These are phyloP conservation scores for Parathielavia hyrcaniae DNA, from an alignment of 495 filamentous ascomycete genomes.

Conservation along the genomic window DNA sequence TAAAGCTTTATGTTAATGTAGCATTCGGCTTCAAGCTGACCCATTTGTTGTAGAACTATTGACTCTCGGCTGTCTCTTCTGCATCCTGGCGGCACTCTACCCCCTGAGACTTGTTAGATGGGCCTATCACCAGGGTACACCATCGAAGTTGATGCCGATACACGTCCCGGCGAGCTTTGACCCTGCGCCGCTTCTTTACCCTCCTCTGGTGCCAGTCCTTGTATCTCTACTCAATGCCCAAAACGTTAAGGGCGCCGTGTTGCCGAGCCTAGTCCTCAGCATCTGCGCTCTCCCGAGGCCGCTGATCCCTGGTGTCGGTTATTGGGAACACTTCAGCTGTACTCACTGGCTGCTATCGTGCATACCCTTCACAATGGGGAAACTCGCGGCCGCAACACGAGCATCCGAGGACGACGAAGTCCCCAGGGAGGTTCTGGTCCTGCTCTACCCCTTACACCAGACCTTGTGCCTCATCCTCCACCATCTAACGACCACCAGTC, in stretches of 20 bases:
- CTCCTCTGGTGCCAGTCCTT: slow-evolving; percentile 64
- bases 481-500: slow-evolving; percentile 77
- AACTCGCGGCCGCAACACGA: slow-evolving; percentile 1
- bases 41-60: slow-evolving; percentile 28
- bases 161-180: slow-evolving; percentile 70
- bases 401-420: slow-evolving; percentile 21
- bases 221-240: slow-evolving; percentile 71
- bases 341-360: slow-evolving; percentile 69
- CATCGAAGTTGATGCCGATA: slow-evolving; percentile 37
- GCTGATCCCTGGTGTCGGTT: slow-evolving; percentile 57
- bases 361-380: slow-evolving; percentile 47
- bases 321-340: slow-evolving; percentile 50
- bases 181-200: slow-evolving; percentile 86
- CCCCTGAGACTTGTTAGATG: slow-evolving; percentile 42
- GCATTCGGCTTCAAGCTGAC: not conserved
- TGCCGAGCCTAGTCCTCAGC: slow-evolving; percentile 75
- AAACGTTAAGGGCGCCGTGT: slow-evolving; percentile 48
- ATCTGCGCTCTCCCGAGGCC: slow-evolving; percentile 69
- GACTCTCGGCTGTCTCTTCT: slow-evolving; percentile 18
- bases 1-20: slow-evolving; percentile 15
- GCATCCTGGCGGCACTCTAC: slow-evolving; percentile 37
- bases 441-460: slow-evolving; percentile 83
- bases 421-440: slow-evolving; percentile 54
- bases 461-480: slow-evolving; percentile 66
- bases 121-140: slow-evolving; percentile 36